Percentiles rank a stretch among this genome's conserved stretches.
Conservation (phyloP, 164 flowering plant genomes). For the Vitis cinerea region DNA sequence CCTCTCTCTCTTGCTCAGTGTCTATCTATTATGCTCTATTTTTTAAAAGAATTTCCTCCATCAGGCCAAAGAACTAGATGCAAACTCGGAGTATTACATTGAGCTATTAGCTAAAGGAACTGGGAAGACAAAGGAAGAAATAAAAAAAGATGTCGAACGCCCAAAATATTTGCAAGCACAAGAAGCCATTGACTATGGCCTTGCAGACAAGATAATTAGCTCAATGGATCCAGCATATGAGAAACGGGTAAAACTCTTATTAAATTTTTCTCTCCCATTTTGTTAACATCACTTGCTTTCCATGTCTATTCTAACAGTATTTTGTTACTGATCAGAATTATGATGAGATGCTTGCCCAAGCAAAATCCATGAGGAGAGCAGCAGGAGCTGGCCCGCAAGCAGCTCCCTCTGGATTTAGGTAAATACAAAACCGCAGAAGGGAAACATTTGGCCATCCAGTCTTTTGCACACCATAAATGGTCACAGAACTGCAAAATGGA, state of each 20-base stretch:
- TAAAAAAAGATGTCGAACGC: slow-evolving; percentile 58
- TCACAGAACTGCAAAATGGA: too few relatives aligned
- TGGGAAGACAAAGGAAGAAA: slow-evolving; percentile 77
- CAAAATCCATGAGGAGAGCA: slow-evolving; percentile 59
- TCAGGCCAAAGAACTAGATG: slow-evolving; percentile 87
- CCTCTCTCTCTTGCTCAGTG: neutral
- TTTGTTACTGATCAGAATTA: slow-evolving; percentile 41
- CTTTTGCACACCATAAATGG: too few relatives aligned
- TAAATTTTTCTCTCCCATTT: neutral
- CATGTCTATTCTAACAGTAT: neutral
- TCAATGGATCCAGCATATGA: slow-evolving; percentile 53
- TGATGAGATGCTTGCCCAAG: slow-evolving; percentile 64
- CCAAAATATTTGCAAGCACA: slow-evolving; percentile 62
- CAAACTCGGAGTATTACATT: slow-evolving; percentile 62
- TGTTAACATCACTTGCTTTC: neutral
- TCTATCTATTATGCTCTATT: neutral
- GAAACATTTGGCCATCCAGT: too few relatives aligned
- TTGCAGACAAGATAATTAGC: slow-evolving; percentile 77
- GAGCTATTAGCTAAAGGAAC: slow-evolving; percentile 77
- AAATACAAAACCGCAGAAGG: neutral
- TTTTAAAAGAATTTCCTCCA: slow-evolving; percentile 1
- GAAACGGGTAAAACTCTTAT: slow-evolving; percentile 52
- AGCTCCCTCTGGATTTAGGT: slow-evolving; percentile 67
- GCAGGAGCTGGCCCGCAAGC: slow-evolving; percentile 57
- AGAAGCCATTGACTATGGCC: slow-evolving; percentile 82